Conservation (phyloP, 352 stramenopile genomes). For the Pythium guiyangense region DNA sequence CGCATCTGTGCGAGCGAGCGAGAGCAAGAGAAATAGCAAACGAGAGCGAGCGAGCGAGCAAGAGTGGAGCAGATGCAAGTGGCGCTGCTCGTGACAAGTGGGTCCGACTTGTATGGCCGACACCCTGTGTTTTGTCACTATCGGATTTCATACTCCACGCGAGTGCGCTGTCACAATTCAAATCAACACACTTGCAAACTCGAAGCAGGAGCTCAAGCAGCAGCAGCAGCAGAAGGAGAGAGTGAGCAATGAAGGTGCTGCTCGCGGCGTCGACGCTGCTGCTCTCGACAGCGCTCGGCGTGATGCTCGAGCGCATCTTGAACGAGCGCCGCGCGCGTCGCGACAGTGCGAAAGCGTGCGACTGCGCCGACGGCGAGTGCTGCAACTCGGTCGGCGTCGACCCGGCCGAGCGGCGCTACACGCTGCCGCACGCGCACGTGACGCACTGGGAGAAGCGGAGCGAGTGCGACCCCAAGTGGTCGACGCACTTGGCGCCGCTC, state of each 20-base stretch:
- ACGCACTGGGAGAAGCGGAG: conserved; percentile 61
- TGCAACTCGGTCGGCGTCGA: conserved; percentile 54
- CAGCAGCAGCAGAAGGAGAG: background rate
- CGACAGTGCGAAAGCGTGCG: conserved; percentile 27
- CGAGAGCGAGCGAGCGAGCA: conserved; percentile 2
- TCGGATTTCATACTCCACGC: background rate
- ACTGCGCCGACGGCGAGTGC: conserved; percentile 67
- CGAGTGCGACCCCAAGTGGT: conserved; percentile 58
- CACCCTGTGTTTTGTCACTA: background rate
- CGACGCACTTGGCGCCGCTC: conserved; percentile 34
- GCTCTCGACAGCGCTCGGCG: conserved; percentile 17
- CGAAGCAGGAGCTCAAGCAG: background rate
- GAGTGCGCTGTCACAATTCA: background rate
- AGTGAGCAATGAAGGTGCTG: conserved; percentile 25
- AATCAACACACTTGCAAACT: too few species aligned
- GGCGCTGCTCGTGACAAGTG: too few species aligned
- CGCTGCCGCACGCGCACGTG: conserved; percentile 67
- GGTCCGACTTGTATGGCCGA: background rate
- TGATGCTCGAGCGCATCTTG: conserved; percentile 27
- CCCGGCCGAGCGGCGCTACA: conserved; percentile 55
- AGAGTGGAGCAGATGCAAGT: background rate
- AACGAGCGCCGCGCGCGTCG: conserved; percentile 16
- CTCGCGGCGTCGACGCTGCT: conserved; percentile 22
- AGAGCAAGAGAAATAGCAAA: conserved; percentile 14
- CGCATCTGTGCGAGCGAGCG: conserved; percentile 15